Evolutionary conservation across 2,329 filamentous ascomycete genomes (phyloP).

Genomic region (Xylaria multiplex): DNA sequence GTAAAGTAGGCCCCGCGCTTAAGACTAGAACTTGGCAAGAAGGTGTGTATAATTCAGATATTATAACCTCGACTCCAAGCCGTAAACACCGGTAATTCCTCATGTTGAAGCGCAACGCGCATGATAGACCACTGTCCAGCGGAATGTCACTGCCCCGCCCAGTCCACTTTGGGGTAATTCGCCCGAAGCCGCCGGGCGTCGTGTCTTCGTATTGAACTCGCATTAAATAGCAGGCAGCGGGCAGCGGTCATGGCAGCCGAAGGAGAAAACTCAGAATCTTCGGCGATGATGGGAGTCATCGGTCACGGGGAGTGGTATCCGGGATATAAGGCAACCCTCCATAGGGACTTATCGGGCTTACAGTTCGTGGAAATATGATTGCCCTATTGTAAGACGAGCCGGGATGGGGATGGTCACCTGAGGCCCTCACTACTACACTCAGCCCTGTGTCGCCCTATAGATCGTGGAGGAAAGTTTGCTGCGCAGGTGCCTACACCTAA

Average conservation of each 20-base stretch:
- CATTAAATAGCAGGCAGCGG: background rate
- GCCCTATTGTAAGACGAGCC: constrained; percentile 9
- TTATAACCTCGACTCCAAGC: constrained; percentile 16
- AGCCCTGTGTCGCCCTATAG: background rate
- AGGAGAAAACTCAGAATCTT: background rate
- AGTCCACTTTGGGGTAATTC: constrained; percentile 22
- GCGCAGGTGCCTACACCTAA: too few relatives aligned
- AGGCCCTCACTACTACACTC: background rate
- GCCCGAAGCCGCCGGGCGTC: constrained; percentile 12
- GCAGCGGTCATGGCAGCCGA: background rate
- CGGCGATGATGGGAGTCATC: constrained; percentile 7
- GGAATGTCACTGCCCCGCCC: constrained; percentile 16
- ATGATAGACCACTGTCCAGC: background rate
- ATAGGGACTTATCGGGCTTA: background rate
- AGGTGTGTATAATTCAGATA: constrained; percentile 23
- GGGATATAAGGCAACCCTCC: background rate
- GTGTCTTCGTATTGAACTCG: background rate
- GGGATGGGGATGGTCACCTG: constrained; percentile 5
- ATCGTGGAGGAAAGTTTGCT: too few relatives aligned
- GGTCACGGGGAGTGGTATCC: constrained; percentile 7
- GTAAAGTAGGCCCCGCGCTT: background rate
- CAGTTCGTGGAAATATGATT: constrained; percentile 31
- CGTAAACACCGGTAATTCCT: constrained; percentile 16
- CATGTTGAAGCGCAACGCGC: constrained; percentile 9
- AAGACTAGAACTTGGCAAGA: background rate